Evolutionary conservation across 805 yeast species (phyloP).

Genomic region (Candida xiaguanensis): DNA sequence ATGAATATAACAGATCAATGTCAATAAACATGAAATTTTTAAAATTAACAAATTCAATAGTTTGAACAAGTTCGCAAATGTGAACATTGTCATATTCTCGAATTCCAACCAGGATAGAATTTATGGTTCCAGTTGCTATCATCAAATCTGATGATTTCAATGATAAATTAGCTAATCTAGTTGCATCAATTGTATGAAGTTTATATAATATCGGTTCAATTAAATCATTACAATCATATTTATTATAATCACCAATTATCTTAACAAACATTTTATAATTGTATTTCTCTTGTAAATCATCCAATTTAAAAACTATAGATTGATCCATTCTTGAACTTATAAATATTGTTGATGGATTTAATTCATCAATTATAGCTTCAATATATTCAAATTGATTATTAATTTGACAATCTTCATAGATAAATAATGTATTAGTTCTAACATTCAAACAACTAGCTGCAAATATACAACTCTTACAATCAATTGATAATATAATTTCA

Average conservation of each 20-base stretch:
- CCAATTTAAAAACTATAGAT: constrained; percentile 1
- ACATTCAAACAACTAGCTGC: constrained; percentile 8
- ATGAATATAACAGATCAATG: constrained; percentile 8
- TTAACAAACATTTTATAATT: constrained; percentile 1
- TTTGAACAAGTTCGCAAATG: neutral
- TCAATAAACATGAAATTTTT: constrained; percentile 10
- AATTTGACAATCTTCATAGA: constrained; percentile 9
- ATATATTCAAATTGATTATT: constrained; percentile 5
- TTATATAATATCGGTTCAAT: neutral
- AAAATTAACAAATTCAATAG: constrained; percentile 2
- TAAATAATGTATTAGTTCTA: neutral
- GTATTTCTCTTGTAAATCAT: neutral
- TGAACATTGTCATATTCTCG: neutral
- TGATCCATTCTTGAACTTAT: constrained; percentile 7
- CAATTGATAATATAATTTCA: constrained; percentile 5
- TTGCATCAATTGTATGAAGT: neutral
- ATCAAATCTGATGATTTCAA: neutral
- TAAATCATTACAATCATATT: neutral
- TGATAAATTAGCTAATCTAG: neutral
- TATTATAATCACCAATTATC: constrained; percentile 6
- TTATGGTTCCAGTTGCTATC: constrained; percentile 6
- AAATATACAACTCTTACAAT: neutral
- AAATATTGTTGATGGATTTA: constrained; percentile 4
- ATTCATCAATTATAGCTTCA: constrained; percentile 6
- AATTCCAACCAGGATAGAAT: constrained; percentile 5